Evolutionary conservation across 768 basidiomycete species (phyloP).

Genomic region (Pisolithus orientalis): DNA sequence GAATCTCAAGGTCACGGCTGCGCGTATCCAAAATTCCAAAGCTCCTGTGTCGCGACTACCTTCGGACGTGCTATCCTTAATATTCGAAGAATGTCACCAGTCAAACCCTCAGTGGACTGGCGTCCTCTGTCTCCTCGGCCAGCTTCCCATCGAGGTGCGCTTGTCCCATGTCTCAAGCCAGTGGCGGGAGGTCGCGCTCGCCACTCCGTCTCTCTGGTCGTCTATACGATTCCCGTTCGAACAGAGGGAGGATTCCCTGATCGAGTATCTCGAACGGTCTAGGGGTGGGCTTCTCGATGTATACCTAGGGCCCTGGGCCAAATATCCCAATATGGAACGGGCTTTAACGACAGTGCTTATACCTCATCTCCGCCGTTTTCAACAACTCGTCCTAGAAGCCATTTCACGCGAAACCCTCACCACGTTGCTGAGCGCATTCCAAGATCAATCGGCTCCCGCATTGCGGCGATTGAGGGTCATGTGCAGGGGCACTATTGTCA

Average conservation of each 20-base stretch:
- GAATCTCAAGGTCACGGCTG: slow-evolving; percentile 23
- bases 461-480: slow-evolving; percentile 21
- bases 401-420: slow-evolving; percentile 25
- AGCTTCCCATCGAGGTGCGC: slow-evolving; percentile 27
- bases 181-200: slow-evolving; percentile 31
- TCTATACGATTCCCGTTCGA: slow-evolving; percentile 26
- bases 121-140: slow-evolving; percentile 27
- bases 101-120: slow-evolving; percentile 26
- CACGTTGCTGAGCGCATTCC: slow-evolving; percentile 17
- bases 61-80: slow-evolving; percentile 25
- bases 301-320: slow-evolving; percentile 29
- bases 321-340: slow-evolving; percentile 22
- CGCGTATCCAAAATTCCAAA: slow-evolving; percentile 25
- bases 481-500: slow-evolving; percentile 24
- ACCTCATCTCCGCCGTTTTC: slow-evolving; percentile 25
- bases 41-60: slow-evolving; percentile 26
- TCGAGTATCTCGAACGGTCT: slow-evolving; percentile 28
- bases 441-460: slow-evolving; percentile 21
- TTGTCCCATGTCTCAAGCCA: slow-evolving; percentile 29
- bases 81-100: slow-evolving; percentile 27
- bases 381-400: slow-evolving; percentile 24
- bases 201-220: slow-evolving; percentile 30
- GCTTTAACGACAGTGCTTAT: slow-evolving; percentile 19
- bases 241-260: slow-evolving; percentile 22
- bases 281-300: slow-evolving; percentile 24